Base-by-base conservation (phyloP, 1,139 yeast genomes). In the Magnusiomyces paraingens region DNA sequence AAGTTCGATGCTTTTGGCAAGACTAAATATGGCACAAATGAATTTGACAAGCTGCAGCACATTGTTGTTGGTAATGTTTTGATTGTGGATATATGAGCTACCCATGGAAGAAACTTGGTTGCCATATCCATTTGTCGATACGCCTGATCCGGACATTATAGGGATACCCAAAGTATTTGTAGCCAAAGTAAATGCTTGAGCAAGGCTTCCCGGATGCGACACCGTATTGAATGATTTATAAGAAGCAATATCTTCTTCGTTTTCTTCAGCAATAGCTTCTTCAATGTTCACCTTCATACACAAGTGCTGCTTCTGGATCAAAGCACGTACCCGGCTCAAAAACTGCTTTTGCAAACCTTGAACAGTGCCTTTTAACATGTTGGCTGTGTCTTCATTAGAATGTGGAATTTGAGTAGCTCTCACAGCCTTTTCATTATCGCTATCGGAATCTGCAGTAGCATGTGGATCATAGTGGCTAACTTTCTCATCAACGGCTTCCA, bases 1-100 rank as follows among this genome's bases (percentile, higher is more conserved):
- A 45, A 89, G 73, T 49, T 77, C 78, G 54, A 93, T 73, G 54
- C 78, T 78, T 50, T 75, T 73, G 0, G 93, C 86, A 36, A 93
- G 73, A 3, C 81, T 74, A 67, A 88, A 80, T 0, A 90, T 83
- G 2, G 90, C 89, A 66, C 89, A 80, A 22, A 94, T 62, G 55
- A 75, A 79, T 65, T 91, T 93, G 44, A 87, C 88, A 49, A 94
- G 73, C 65, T 88, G 95, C 55, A 91, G 71, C 3, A 89, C 74
- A 1, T 98, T 96, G 62, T 86, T 87, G 50, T 45, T 45, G 44
- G 14, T 54, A 51, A 12, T 49, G 47, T 15, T 55, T 47, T 12
- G 64, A 55, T 8, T 67, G 65, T 11, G 65, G 60, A 47, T 39
- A 10, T 14, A 36, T 36, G 40, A 36, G 40, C 5, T n/a, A 14